phyloP scores from a whole-genome alignment of 2,329 filamentous ascomycete species.

The Pseudohalonectria lignicola region DNA sequence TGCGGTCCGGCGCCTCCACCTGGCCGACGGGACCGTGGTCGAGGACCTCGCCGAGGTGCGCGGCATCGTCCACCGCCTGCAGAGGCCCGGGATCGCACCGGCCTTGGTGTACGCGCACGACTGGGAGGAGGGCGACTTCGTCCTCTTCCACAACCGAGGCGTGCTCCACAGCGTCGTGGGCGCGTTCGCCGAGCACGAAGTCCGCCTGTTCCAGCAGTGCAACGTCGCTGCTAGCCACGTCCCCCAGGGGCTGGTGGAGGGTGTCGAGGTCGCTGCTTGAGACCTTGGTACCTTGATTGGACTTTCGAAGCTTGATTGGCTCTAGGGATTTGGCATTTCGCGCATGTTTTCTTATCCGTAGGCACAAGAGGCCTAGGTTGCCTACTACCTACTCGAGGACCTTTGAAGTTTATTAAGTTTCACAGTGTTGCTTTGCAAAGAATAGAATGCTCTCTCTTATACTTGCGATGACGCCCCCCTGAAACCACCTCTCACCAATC shows the following conservation, averaged over 20 bases:
- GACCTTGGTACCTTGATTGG: too few species aligned
- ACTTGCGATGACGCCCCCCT: too few species aligned
- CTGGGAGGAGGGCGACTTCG: slow-evolving; percentile 67
- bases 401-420: too few species aligned
- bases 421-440: too few species aligned
- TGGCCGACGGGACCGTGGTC: slow-evolving; percentile 55
- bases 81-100: slow-evolving; percentile 63
- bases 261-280: neutral
- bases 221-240: slow-evolving; percentile 55
- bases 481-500: too few species aligned
- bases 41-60: slow-evolving; percentile 56
- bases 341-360: too few species aligned
- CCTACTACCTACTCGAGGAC: too few species aligned
- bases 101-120: slow-evolving; percentile 61
- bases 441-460: too few species aligned
- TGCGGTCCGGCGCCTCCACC: slow-evolving; percentile 58
- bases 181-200: slow-evolving; percentile 61
- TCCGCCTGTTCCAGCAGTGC: slow-evolving; percentile 67
- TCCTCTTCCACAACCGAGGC: slow-evolving; percentile 70
- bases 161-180: slow-evolving; percentile 67
- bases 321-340: too few species aligned
- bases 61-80: slow-evolving; percentile 56
- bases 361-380: too few species aligned
- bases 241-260: slow-evolving; percentile 6
- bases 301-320: too few species aligned